phyloP scores from a whole-genome alignment of 495 filamentous ascomycete species.

The Darksidea phi region DNA sequence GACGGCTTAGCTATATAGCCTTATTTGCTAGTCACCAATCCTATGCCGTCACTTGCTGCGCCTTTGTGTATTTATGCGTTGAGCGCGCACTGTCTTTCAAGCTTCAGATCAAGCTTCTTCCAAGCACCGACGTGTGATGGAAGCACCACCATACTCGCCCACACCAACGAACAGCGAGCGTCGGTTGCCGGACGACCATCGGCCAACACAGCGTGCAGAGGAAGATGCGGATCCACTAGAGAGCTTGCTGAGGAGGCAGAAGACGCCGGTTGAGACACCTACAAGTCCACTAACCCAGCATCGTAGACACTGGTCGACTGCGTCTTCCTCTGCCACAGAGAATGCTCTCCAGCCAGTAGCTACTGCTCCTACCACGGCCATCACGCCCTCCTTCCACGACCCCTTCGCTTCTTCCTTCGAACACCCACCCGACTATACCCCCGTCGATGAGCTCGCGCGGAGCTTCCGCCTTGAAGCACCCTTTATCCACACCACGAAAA shows the following conservation, averaged over 20 bases:
- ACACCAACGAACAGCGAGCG: conserved; percentile 12
- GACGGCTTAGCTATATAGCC: too few relatives aligned
- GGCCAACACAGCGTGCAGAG: neutral
- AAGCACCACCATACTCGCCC: conserved; percentile 28
- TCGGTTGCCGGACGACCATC: conserved; percentile 10
- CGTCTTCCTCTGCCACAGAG: neutral
- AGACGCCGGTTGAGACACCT: neutral
- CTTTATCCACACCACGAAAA: conserved; percentile 25
- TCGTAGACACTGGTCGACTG: neutral
- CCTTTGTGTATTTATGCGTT: too few relatives aligned
- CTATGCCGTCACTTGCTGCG: too few relatives aligned
- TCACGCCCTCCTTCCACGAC: too few relatives aligned
- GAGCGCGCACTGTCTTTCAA: neutral
- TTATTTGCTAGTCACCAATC: too few relatives aligned
- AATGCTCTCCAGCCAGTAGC: neutral
- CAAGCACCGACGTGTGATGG: neutral
- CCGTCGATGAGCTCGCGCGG: conserved; percentile 18
- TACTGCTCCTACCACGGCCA: conserved; percentile 2
- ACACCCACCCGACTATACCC: conserved; percentile 24
- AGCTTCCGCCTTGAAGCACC: conserved; percentile 25
- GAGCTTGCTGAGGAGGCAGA: neutral
- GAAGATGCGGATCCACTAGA: neutral
- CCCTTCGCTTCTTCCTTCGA: neutral
- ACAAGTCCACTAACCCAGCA: neutral
- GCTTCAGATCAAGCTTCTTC: too few relatives aligned